Conservation (phyloP, 805 yeast genomes). For the Pichia phayaonensis region DNA sequence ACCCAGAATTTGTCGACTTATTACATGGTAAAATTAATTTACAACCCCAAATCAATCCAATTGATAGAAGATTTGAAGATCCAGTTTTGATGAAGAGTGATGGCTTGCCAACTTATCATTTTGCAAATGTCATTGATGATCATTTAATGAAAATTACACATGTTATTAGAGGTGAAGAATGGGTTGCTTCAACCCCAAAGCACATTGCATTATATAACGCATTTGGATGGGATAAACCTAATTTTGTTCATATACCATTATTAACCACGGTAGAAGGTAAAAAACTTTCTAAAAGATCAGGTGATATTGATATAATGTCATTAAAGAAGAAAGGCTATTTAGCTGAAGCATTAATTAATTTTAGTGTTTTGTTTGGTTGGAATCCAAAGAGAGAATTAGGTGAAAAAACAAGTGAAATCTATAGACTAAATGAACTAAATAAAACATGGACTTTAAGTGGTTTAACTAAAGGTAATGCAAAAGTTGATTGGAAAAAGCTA, state of each 20-base stretch:
- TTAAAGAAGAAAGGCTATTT: slow-evolving; percentile 55
- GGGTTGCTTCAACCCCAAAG: slow-evolving; percentile 95
- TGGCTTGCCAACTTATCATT: slow-evolving; percentile 91
- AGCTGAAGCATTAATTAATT: slow-evolving; percentile 84
- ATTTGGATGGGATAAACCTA: slow-evolving; percentile 78
- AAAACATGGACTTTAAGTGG: slow-evolving; percentile 55
- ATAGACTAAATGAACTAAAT: slow-evolving; percentile 44
- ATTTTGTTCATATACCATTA: slow-evolving; percentile 83
- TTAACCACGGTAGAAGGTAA: slow-evolving; percentile 65
- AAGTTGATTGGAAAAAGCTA: slow-evolving; percentile 74
- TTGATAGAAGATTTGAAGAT: slow-evolving; percentile 79
- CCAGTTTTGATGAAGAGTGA: slow-evolving; percentile 88
- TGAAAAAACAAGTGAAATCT: slow-evolving; percentile 43
- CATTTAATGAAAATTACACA: slow-evolving; percentile 89
- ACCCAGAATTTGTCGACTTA: slow-evolving; percentile 62
- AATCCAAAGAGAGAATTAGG: slow-evolving; percentile 60
- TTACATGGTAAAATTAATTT: slow-evolving; percentile 70
- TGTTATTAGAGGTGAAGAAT: slow-evolving; percentile 95
- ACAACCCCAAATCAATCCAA: slow-evolving; percentile 69
- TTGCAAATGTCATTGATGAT: slow-evolving; percentile 94
- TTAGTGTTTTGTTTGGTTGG: slow-evolving; percentile 92
- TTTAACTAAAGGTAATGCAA: slow-evolving; percentile 88
- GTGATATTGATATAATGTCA: slow-evolving; percentile 65
- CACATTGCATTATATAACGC: slow-evolving; percentile 83
- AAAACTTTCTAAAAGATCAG: slow-evolving; percentile 79